These are phyloP conservation scores for Amorphotheca resinae DNA, from an alignment of 495 filamentous ascomycete species.

Conservation along the genomic window DNA sequence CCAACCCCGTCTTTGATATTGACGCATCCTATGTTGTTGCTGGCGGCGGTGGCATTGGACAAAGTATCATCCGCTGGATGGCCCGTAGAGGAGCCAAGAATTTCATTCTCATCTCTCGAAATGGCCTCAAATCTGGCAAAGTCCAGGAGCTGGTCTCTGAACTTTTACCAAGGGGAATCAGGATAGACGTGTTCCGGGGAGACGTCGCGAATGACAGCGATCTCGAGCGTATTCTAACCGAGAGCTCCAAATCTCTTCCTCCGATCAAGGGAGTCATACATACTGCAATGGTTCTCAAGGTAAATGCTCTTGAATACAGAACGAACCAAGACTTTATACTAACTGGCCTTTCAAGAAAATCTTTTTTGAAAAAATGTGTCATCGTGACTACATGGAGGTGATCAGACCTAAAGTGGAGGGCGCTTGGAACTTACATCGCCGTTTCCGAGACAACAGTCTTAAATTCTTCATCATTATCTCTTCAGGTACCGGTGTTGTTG, in stretches of 20 bases:
- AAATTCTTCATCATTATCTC: slow-evolving; percentile 57
- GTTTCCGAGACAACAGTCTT: slow-evolving; percentile 29
- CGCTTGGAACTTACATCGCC: slow-evolving; percentile 41
- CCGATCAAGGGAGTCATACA: slow-evolving; percentile 40
- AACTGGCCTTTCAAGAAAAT: too few species aligned
- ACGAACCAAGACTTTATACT: background rate
- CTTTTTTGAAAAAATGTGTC: background rate
- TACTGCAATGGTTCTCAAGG: slow-evolving; percentile 37
- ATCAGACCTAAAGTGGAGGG: slow-evolving; percentile 43
- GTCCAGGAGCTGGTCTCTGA: slow-evolving; percentile 14
- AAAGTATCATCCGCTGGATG: slow-evolving; percentile 49
- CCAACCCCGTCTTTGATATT: background rate
- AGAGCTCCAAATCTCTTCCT: slow-evolving; percentile 24
- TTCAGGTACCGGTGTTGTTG: slow-evolving; percentile 44
- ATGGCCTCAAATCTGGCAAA: slow-evolving; percentile 23
- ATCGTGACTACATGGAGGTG: background rate
- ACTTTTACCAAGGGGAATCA: slow-evolving; percentile 9
- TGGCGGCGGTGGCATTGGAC: slow-evolving; percentile 51
- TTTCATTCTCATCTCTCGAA: slow-evolving; percentile 47
- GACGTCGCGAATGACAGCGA: slow-evolving; percentile 25
- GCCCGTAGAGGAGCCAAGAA: slow-evolving; percentile 42
- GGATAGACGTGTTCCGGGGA: slow-evolving; percentile 22
- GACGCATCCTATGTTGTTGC: slow-evolving; percentile 47
- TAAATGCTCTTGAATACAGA: slow-evolving; percentile 4
- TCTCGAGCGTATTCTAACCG: slow-evolving; percentile 8